Percentiles rank a stretch among this genome's conserved stretches.
Evolutionary conservation across 2,329 filamentous ascomycete species (phyloP).

Genomic region (Chaetomium strumarium): DNA sequence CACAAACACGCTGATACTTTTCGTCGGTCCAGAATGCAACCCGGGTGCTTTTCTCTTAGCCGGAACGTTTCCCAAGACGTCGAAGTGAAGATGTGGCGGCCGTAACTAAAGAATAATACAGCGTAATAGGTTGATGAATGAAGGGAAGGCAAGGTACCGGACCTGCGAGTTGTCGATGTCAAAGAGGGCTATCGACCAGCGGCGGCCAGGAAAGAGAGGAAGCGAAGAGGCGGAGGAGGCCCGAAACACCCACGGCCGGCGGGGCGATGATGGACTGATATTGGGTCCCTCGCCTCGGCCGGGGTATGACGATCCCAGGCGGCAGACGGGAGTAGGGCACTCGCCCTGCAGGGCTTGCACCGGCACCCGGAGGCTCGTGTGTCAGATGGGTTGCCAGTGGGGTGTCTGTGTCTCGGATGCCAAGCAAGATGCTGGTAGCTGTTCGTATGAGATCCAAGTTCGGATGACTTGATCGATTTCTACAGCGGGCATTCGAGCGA

Average conservation of each 20-base stretch:
- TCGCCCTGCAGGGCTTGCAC: slow-evolving; percentile 35
- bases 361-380: slow-evolving; percentile 34
- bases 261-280: slow-evolving; percentile 28
- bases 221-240: slow-evolving; percentile 25
- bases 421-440: slow-evolving; percentile 34
- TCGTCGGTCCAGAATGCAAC: neutral
- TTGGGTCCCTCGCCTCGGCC: slow-evolving; percentile 21
- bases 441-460: slow-evolving; percentile 44
- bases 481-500: slow-evolving; percentile 49
- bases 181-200: slow-evolving; percentile 50
- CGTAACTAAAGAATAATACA: slow-evolving; percentile 27
- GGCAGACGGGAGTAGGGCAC: slow-evolving; percentile 17
- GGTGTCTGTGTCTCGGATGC: slow-evolving; percentile 34
- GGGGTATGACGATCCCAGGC: slow-evolving; percentile 15
- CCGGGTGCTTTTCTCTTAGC: neutral
- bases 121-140: slow-evolving; percentile 22
- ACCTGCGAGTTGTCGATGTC: slow-evolving; percentile 45
- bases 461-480: slow-evolving; percentile 46
- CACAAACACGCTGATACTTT: slow-evolving; percentile 14
- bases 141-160: slow-evolving; percentile 44
- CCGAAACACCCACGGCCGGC: slow-evolving; percentile 20
- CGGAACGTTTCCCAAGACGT: slow-evolving; percentile 5
- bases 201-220: slow-evolving; percentile 31
- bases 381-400: slow-evolving; percentile 35
- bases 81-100: slow-evolving; percentile 23